Evolutionary conservation across 495 filamentous ascomycete species (phyloP), one percentile per base, ranked within the genome.

Genomic region (Neurospora africana): DNA sequence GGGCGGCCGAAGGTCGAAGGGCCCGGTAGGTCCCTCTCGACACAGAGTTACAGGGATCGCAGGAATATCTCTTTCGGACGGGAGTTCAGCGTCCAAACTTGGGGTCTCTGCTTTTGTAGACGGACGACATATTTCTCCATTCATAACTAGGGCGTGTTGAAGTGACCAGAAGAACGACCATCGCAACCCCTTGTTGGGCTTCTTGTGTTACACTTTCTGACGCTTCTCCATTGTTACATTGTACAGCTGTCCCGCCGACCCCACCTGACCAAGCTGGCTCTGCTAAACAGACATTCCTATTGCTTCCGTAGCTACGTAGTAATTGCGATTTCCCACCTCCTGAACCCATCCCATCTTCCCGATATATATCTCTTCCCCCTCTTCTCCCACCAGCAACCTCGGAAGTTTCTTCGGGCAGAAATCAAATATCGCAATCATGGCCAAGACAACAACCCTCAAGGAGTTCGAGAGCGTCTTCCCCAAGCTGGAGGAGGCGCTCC

Each of bases 391-490:
- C 15, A 65, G 27, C 53, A 65, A 65, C 10, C 27, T 70, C 58
- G 9, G 19, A 33, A 37, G 68, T 43, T 43, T 10, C 39, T 38
- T 27, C 21, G 44, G 27, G 19, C 21, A 35, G 23, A 17, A 30
- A 19, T 10, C 13, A 69, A 33, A 43, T 13, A 27, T 47, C 36
- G 72, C 75, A 75, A 85, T 75, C 61, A 91, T 90, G 90, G 85
- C 89, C 58, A 79, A 89, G 72, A 86, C 84, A 70, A 93, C 90
- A 37, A 92, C 90, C 44, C 86, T 91, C 72, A 86, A 91, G 75
- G 89, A 95, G 71, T 99, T 99, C 79, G 95, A 99, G 85, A 83
- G 87, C 19, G 85, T 97, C 78, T 97, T 96, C 86, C 92, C 91
- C 67, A 87, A 88, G 74, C 85, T 95, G 71, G 87, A 93, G 78